Evolutionary conservation across 352 stramenopile species (phyloP).

Genomic region (Blastocystis sp.): DNA sequence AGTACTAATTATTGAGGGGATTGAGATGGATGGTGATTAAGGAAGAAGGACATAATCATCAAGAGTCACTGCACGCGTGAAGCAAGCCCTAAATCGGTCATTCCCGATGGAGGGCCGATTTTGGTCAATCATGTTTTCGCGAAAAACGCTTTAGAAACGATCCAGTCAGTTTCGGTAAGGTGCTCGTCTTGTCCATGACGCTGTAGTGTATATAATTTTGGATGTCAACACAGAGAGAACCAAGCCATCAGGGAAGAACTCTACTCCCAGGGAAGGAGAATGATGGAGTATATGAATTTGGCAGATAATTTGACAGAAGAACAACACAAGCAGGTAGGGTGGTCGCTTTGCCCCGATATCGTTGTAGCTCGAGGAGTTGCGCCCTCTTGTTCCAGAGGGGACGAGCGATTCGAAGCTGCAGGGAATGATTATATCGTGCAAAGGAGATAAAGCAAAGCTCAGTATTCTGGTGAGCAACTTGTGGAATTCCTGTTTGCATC

Average conservation of each 20-base stretch:
- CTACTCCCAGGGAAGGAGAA: slow-evolving; percentile 1
- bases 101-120: slow-evolving; percentile 1
- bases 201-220: neutral
- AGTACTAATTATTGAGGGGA: neutral
- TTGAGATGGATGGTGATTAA: neutral
- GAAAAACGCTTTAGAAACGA: neutral
- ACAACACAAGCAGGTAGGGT: slow-evolving; percentile 6
- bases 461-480: neutral
- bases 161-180: neutral
- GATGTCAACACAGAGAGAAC: neutral
- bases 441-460: slow-evolving; percentile 22
- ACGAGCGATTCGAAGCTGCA: slow-evolving; percentile 26
- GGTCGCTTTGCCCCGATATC: neutral
- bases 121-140: neutral
- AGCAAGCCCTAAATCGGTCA: neutral
- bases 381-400: slow-evolving; percentile 26
- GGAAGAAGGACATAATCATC: neutral
- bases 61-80: neutral
- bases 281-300: slow-evolving; percentile 12
- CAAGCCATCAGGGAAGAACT: neutral
- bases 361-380: slow-evolving; percentile 25
- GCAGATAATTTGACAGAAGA: neutral
- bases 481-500: slow-evolving; percentile 35
- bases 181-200: neutral
- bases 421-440: slow-evolving; percentile 29